These are phyloP conservation scores for Phoenix roebelenii DNA, from an alignment of 176 grass and related monocot species.

Conservation along the genomic window DNA sequence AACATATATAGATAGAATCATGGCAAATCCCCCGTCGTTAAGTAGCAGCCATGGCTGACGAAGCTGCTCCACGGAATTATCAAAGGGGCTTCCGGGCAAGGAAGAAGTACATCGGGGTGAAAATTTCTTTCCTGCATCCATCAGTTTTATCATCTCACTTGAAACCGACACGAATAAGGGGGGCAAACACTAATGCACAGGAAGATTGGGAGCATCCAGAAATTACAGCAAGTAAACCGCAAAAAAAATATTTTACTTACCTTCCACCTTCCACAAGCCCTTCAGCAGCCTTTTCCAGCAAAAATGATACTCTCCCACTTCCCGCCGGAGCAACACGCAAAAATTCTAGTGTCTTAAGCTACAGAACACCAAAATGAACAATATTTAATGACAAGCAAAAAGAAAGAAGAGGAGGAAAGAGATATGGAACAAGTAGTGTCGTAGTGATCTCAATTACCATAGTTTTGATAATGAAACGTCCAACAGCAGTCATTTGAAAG, in stretches of 20 bases:
- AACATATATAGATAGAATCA: too few species aligned
- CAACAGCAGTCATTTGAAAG: background rate
- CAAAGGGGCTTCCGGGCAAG: constrained; percentile 67
- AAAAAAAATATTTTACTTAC: constrained; percentile 29
- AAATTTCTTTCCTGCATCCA: constrained; percentile 72
- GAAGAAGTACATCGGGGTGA: constrained; percentile 90
- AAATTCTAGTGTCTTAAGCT: constrained; percentile 86
- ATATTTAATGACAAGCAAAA: background rate
- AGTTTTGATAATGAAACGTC: background rate
- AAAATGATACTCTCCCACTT: constrained; percentile 63
- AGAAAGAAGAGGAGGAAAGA: background rate
- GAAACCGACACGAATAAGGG: too few species aligned
- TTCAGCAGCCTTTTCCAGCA: constrained; percentile 86
- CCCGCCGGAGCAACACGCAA: constrained; percentile 68
- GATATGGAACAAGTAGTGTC: constrained; percentile 1
- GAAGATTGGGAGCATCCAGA: too few species aligned
- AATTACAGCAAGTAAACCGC: too few species aligned
- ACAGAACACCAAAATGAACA: constrained; percentile 8
- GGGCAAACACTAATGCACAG: too few species aligned
- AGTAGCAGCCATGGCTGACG: too few species aligned
- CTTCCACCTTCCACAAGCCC: constrained; percentile 82
- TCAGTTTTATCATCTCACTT: too few species aligned
- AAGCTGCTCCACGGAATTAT: background rate
- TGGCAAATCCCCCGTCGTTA: too few species aligned
- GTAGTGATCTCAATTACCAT: background rate